Evolutionary conservation across 2,329 filamentous ascomycete genomes (phyloP), one percentile per base, ranked within the genome.

Genomic region (Dryadomyces quercus-mongolicae): DNA sequence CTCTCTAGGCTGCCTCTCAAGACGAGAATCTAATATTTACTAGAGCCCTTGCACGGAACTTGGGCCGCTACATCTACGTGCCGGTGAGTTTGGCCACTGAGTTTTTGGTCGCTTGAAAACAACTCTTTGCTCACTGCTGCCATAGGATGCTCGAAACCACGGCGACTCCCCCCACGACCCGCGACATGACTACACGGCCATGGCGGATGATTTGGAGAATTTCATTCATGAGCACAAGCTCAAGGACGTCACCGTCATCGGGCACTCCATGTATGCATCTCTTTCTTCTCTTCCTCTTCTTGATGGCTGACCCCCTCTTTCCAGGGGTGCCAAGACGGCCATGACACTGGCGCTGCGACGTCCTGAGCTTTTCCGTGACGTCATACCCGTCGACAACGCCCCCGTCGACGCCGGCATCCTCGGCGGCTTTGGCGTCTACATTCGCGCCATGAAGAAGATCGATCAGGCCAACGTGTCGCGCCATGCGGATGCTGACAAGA

Each of bases 321-420:
- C 36, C 43, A 86, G 83, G 85, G 92, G 93, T 59, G 92, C 92
- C 49, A 97, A 97, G 73, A 84, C 86, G 2, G 89, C 88, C 62
- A 96, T 97, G 92, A 76, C 86, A 0, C 74, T 96, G 56, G 89
- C 89, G 3, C 78, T 97, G 40, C 74, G 78, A 46, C 76, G 81
- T 1, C 88, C 88, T 0, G 72, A 80, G 6, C 71, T 82, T 2
- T 76, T 95, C 56, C 74, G 77, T 16, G 81, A 85, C 61, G 72
- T 97, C 52, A 78, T 96, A 31, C 78, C 89, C 1, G 90, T 97
- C 13, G 92, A 97, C 71, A 97, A 97, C 65, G 89, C 91, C 4
- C 92, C 92, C 2, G 77, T 95, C 9, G 89, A 94, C 65, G 86
- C 86, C 15, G 77, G 80, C 0, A 75, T 97, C 3, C 78, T 80